Evolutionary conservation across 1,139 yeast genomes (phyloP), one percentile per base, ranked within the genome.

Genomic region (Saccharomyces hybrid): DNA sequence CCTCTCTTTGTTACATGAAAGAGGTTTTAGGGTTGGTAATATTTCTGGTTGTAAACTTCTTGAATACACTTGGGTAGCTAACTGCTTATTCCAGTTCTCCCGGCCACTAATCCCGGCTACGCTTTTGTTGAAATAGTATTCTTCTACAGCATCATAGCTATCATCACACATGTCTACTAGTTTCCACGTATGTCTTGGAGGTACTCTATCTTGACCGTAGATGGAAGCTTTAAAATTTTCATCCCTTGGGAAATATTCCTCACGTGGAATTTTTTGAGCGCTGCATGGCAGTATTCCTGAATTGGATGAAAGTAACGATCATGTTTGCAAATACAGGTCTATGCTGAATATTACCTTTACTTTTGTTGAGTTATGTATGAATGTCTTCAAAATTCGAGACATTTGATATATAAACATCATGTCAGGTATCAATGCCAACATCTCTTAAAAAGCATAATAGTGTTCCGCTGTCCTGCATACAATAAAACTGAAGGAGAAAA

Each of bases 31-130:
- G 7, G 30, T n/a, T 7, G 53, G 53, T n/a, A 30, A 47, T 23
- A 13, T 41, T 11, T 51, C 53, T 11, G 50, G 53, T 48, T 51
- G 50, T 20, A 51, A 25, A 14, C 53, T 51, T 31, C 53, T 48
- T 8, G 28, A 11, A 38, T 51, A 51, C 13, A 51, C 38, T 20
- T 34, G 50, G 28, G 27, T 20, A 16, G 38, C 47, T 25, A 47
- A 34, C 13, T 51, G 44, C 41, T 41, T 20, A n/a, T 42, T 26
- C 30, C 25, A 28, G 28, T 47, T 51, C 25, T 47, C 53, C 41
- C 4, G 52, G n/a, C 25, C 25, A 5, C n/a, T n/a, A 38, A 9
- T 16, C 7, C 6, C 13, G 6, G 44, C 20, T 5, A 11, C 13
- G 25, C 25, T 38, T 26, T 44, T 28, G 20, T 50, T 44, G 14